Evolutionary conservation across 108 stramenopile genomes (phyloP).

Genomic region (Mayamaea pseudoterrestris): DNA sequence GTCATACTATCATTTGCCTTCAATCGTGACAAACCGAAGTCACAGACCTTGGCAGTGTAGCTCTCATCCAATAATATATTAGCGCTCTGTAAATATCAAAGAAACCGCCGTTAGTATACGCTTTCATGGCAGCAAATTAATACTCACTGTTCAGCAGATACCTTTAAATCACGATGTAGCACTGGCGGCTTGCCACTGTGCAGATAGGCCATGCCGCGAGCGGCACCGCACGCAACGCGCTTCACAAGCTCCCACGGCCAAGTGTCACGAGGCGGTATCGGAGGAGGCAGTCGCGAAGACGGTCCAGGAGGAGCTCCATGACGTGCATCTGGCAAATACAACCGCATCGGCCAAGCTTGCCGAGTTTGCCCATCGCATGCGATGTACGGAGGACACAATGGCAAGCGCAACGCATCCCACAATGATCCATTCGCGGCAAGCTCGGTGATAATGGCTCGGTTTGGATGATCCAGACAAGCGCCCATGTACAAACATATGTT

Average conservation of each 20-base stretch:
- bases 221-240: slow-evolving; percentile 62
- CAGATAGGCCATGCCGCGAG: slow-evolving; percentile 89
- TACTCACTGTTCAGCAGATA: background rate
- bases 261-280: slow-evolving; percentile 43
- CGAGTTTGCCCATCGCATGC: slow-evolving; percentile 48
- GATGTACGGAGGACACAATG: slow-evolving; percentile 43
- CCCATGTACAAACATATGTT: slow-evolving; percentile 92
- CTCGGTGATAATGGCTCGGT: slow-evolving; percentile 84
- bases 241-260: slow-evolving; percentile 76
- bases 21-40: slow-evolving; percentile 87
- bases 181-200: slow-evolving; percentile 84
- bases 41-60: slow-evolving; percentile 86
- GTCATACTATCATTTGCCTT: slow-evolving; percentile 82
- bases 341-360: slow-evolving; percentile 37
- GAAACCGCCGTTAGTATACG: background rate
- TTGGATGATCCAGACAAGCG: slow-evolving; percentile 79
- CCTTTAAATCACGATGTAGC: slow-evolving; percentile 89
- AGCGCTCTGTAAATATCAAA: slow-evolving; percentile 11
- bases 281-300: slow-evolving; percentile 14
- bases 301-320: slow-evolving; percentile 36
- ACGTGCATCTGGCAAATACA: slow-evolving; percentile 29
- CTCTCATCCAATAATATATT: slow-evolving; percentile 83
- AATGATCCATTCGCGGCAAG: slow-evolving; percentile 72
- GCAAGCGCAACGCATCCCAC: slow-evolving; percentile 74
- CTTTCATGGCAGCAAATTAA: background rate